Conservation (phyloP, 768 basidiomycete species). For the Tricholomella constricta region DNA sequence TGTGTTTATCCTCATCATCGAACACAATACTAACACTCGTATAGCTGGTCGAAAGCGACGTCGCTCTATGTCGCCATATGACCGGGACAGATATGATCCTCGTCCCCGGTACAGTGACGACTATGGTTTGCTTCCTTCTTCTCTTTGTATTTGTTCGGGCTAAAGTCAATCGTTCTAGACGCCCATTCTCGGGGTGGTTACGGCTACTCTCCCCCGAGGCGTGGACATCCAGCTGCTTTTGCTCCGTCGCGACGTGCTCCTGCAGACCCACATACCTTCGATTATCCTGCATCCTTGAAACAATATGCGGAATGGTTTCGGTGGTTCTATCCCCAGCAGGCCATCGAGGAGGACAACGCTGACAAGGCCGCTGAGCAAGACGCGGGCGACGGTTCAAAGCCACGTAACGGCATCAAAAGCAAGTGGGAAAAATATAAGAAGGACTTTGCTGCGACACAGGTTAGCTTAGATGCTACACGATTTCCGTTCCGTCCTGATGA, state of each 20-base stretch:
- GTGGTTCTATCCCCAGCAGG: constrained; percentile 71
- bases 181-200: constrained; percentile 60
- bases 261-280: constrained; percentile 78
- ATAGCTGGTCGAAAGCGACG: constrained; percentile 74
- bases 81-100: constrained; percentile 81
- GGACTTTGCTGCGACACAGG: constrained; percentile 85
- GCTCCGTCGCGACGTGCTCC: constrained; percentile 62
- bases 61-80: constrained; percentile 79
- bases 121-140: constrained; percentile 56
- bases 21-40: constrained; percentile 14
- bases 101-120: constrained; percentile 82
- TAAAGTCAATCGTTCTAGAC: constrained; percentile 42
- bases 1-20: constrained; percentile 1
- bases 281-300: constrained; percentile 79
- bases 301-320: constrained; percentile 91
- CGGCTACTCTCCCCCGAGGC: constrained; percentile 66
- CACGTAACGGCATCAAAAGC: constrained; percentile 79
- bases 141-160: constrained; percentile 5
- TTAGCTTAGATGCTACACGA: constrained; percentile 43
- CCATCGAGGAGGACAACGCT: constrained; percentile 78
- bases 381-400: constrained; percentile 79
- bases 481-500: constrained; percentile 26
- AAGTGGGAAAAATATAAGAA: constrained; percentile 96
- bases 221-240: constrained; percentile 52
- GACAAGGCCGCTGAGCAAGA: constrained; percentile 86